Conservation (phyloP, 2,329 filamentous ascomycete genomes). For the Trichocomaceae sp. region DNA sequence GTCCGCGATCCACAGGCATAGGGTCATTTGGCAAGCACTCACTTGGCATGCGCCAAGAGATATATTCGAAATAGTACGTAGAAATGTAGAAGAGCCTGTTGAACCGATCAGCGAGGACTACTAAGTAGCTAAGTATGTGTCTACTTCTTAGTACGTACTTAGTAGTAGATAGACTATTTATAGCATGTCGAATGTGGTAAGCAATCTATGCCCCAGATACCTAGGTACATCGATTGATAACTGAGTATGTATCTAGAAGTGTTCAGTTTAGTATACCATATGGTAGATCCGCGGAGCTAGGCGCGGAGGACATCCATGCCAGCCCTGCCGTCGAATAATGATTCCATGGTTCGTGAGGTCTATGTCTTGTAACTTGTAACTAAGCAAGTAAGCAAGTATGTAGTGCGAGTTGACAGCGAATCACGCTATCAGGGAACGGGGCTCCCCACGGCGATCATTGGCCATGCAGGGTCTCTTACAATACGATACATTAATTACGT, state of each 20-base stretch:
- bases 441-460: background rate
- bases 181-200: background rate
- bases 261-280: too few species aligned
- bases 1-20: background rate
- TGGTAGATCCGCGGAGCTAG: too few species aligned
- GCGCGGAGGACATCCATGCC: too few species aligned
- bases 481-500: background rate
- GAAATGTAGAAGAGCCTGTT: background rate
- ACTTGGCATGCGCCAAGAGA: conserved; percentile 1
- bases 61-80: background rate
- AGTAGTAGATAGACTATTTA: background rate
- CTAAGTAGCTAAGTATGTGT: background rate
- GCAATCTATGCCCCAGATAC: too few species aligned
- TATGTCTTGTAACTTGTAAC: too few species aligned
- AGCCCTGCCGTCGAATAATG: too few species aligned
- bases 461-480: background rate
- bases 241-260: too few species aligned
- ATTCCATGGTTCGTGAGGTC: too few species aligned
- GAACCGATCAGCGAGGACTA: background rate
- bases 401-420: background rate
- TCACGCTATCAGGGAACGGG: background rate
- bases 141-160: background rate
- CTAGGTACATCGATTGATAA: too few species aligned
- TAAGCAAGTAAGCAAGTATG: background rate
- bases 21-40: too few species aligned